These are phyloP conservation scores for Hypoxylon fragiforme DNA, from an alignment of 495 filamentous ascomycete species.

Conservation along the genomic window DNA sequence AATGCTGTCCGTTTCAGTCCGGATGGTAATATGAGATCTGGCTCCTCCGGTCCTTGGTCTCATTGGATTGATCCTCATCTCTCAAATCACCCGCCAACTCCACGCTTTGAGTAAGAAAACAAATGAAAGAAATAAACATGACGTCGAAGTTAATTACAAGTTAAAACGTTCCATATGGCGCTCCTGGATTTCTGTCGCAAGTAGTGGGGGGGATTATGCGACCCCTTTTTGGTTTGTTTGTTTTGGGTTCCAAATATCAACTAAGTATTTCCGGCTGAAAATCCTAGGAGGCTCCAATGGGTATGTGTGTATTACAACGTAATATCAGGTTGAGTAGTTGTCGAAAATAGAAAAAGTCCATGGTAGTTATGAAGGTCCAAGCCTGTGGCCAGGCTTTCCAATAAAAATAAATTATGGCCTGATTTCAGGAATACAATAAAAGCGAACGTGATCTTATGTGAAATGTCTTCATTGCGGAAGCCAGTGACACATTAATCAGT, in stretches of 20 bases:
- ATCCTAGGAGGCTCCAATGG: constrained; percentile 17
- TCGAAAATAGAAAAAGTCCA: constrained; percentile 28
- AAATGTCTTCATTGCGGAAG: constrained; percentile 8
- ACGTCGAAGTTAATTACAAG: constrained; percentile 35
- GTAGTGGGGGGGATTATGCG: background rate
- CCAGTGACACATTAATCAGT: constrained; percentile 23
- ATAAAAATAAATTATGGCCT: constrained; percentile 16
- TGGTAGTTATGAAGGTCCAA: constrained; percentile 1
- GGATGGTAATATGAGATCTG: constrained; percentile 30
- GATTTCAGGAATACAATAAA: constrained; percentile 20
- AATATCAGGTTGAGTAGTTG: constrained; percentile 31
- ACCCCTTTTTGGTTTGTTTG: too few relatives aligned
- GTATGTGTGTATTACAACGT: constrained; percentile 28
- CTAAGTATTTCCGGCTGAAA: constrained; percentile 14
- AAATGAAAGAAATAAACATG: constrained; percentile 36
- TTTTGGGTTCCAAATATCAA: constrained; percentile 16
- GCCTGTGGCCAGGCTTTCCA: constrained; percentile 15
- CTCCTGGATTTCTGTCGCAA: constrained; percentile 12
- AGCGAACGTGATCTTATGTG: constrained; percentile 24
- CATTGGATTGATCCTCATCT: constrained; percentile 30
- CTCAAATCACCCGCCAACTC: constrained; percentile 38
- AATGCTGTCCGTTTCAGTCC: constrained; percentile 27
- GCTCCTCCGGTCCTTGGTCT: constrained; percentile 35
- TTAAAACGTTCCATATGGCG: constrained; percentile 15
- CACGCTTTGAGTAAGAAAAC: constrained; percentile 39